Conservation (phyloP, 148 eudicot species). For the Nepenthes gracilis region DNA sequence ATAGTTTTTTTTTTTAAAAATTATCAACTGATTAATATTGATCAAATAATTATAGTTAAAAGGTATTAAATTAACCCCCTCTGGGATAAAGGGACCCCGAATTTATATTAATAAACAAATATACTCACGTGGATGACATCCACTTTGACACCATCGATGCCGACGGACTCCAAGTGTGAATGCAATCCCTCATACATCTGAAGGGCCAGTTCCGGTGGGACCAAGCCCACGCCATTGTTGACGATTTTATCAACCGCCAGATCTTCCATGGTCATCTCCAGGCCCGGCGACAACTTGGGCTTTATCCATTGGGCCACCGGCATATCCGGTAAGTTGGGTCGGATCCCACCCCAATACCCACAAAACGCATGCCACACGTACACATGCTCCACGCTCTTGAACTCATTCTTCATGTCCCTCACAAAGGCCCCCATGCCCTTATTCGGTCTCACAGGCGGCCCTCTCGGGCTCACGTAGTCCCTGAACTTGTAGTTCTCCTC, state of each 20-base stretch:
- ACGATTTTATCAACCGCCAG: conserved; percentile 89
- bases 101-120: neutral
- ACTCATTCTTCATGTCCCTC: conserved; percentile 60
- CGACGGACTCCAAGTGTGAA: conserved; percentile 62
- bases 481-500: conserved; percentile 79
- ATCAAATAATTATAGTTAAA: too few species aligned
- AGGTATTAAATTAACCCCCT: too few species aligned
- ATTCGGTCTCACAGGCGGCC: conserved; percentile 11
- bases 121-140: conserved; percentile 87
- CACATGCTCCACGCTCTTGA: conserved; percentile 61
- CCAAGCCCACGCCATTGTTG: conserved; percentile 78
- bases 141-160: conserved; percentile 90
- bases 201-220: conserved; percentile 53
- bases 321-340: conserved; percentile 47
- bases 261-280: conserved; percentile 81
- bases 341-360: conserved; percentile 92
- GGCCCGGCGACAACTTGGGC: conserved; percentile 63
- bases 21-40: too few species aligned
- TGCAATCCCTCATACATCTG: conserved; percentile 80
- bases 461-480: conserved; percentile 47
- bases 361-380: conserved; percentile 96
- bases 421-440: conserved; percentile 79
- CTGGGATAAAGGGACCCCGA: too few species aligned
- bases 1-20: too few species aligned
- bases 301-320: conserved; percentile 39